A percentile compares a stretch with the other conserved stretches of the same genome.
phyloP scores from a whole-genome alignment of 1,139 yeast species.

The Trichomonascaceae sp. region DNA sequence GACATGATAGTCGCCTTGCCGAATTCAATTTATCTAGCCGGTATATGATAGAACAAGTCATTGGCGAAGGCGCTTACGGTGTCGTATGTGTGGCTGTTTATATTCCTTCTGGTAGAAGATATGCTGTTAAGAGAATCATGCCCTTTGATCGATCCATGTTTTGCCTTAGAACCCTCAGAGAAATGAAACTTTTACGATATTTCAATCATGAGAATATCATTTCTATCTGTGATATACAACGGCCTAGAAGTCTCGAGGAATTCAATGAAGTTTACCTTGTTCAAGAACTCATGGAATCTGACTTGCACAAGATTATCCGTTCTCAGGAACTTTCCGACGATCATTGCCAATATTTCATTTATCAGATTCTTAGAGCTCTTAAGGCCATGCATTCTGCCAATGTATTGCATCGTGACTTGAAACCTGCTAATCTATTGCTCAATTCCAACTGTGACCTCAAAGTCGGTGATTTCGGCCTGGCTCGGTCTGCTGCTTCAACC shows the following conservation, averaged over 20 bases:
- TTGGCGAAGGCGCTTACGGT: conserved; percentile 99
- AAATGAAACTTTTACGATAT: conserved; percentile 78
- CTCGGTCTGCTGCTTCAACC: conserved; percentile 52
- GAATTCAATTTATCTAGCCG: conserved; percentile 85
- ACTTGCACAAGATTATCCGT: conserved; percentile 81
- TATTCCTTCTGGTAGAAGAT: conserved; percentile 80
- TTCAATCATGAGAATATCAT: conserved; percentile 91
- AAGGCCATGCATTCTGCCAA: conserved; percentile 88
- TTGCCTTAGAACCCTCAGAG: conserved; percentile 84
- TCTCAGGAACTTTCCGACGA: conserved; percentile 84
- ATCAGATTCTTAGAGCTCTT: conserved; percentile 84
- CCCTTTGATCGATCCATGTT: conserved; percentile 92
- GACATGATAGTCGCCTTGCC: conserved; percentile 22
- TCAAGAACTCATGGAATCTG: conserved; percentile 96
- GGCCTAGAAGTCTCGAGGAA: conserved; percentile 67
- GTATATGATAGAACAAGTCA: conserved; percentile 75
- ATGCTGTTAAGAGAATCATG: conserved; percentile 90
- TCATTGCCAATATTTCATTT: conserved; percentile 87
- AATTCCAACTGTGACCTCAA: conserved; percentile 93
- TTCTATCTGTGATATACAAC: conserved; percentile 82
- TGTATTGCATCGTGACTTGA: conserved; percentile 87
- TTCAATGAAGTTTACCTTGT: conserved; percentile 86
- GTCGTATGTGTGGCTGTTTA: conserved; percentile 91
- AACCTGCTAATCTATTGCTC: conserved; percentile 79
- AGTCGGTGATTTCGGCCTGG: conserved; percentile 91